Base-by-base conservation (phyloP, 2,329 filamentous ascomycete genomes). In the Pseudogymnoascus sp. region DNA sequence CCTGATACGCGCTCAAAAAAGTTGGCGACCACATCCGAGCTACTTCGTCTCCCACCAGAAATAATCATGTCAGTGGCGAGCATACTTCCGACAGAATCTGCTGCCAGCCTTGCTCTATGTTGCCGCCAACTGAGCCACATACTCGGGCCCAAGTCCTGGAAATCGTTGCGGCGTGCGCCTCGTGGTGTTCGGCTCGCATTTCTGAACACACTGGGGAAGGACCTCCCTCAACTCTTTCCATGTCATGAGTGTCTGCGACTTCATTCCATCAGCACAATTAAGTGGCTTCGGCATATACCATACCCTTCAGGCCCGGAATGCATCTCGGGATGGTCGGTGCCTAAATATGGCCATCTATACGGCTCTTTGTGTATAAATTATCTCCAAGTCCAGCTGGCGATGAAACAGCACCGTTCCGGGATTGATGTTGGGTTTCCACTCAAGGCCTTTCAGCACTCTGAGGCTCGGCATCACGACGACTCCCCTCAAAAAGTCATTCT, bases 361-460 rank as follows among this genome's bases (percentile, higher is more conserved):
- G 26, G n/a, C 17, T 66, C 66, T 31, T 13, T 29, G 23, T 64
- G 61, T 60, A 62, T 67, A 60, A 6, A 64, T 59, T 68, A 67
- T 63, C 62, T 59, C 21, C 66, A 68, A 21, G 62, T 68, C 61
- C 64, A 65, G 19, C 64, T 68, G 56, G 64, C 64, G 53, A 64
- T 68, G 40, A 68, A 63, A 21, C 64, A 64, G 13, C 61, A 67
- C 23, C 59, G 62, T 61, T 40, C 13, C 31, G 62, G 62, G 3
- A 62, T 59, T 62, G 59, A 63, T 65, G 61, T 59, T 60, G 61
- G 63, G 35, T 64, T 65, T 64, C 66, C 65, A 53, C 62, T 65
- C 9, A 61, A 65, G 40, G 64, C 64, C 38, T 67, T 65, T 62
- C 63, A 50, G 60, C 26, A 65, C 33, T 7, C 64, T 35, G 65